Evolutionary conservation across 1,284 basidiomycete genomes (phyloP).

Genomic region (Vanrija humicola): DNA sequence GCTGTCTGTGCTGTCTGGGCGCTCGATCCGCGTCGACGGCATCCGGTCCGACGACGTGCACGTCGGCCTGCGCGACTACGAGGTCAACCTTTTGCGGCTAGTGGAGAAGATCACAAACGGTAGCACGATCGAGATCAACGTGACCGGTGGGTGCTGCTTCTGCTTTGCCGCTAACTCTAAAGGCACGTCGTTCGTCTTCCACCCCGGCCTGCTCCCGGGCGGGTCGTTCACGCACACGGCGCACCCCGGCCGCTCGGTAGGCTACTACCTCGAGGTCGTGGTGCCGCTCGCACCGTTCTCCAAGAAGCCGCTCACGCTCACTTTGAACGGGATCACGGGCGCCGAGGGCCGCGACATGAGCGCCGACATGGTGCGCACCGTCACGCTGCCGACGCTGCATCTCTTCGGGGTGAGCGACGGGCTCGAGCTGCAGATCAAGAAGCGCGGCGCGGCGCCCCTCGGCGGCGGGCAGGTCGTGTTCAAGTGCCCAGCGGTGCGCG

Average conservation of each 20-base stretch:
- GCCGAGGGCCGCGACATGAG: slow-evolving; percentile 77
- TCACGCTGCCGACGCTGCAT: slow-evolving; percentile 85
- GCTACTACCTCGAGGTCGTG: slow-evolving; percentile 90
- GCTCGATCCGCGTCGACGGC: slow-evolving; percentile 77
- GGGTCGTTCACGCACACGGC: slow-evolving; percentile 82
- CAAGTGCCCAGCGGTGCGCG: slow-evolving; percentile 84
- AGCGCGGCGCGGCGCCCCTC: slow-evolving; percentile 80
- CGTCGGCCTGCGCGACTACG: slow-evolving; percentile 92
- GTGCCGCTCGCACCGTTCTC: slow-evolving; percentile 89
- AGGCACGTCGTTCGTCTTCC: slow-evolving; percentile 87
- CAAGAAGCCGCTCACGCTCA: slow-evolving; percentile 79
- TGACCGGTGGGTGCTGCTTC: slow-evolving; percentile 64
- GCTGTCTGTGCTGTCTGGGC: slow-evolving; percentile 81
- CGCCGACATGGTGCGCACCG: slow-evolving; percentile 85
- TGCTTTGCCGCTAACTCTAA: neutral
- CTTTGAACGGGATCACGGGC: slow-evolving; percentile 83
- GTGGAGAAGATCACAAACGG: slow-evolving; percentile 94
- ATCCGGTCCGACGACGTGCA: slow-evolving; percentile 90
- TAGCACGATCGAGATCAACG: slow-evolving; percentile 90
- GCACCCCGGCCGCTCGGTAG: slow-evolving; percentile 76
- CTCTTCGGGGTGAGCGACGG: slow-evolving; percentile 84
- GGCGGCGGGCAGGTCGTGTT: slow-evolving; percentile 94
- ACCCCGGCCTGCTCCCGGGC: slow-evolving; percentile 87
- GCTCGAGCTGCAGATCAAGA: slow-evolving; percentile 87
- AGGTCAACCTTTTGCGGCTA: slow-evolving; percentile 83